phyloP scores from a whole-genome alignment of 2,329 filamentous ascomycete species.

The Sclerotinia borealis region DNA sequence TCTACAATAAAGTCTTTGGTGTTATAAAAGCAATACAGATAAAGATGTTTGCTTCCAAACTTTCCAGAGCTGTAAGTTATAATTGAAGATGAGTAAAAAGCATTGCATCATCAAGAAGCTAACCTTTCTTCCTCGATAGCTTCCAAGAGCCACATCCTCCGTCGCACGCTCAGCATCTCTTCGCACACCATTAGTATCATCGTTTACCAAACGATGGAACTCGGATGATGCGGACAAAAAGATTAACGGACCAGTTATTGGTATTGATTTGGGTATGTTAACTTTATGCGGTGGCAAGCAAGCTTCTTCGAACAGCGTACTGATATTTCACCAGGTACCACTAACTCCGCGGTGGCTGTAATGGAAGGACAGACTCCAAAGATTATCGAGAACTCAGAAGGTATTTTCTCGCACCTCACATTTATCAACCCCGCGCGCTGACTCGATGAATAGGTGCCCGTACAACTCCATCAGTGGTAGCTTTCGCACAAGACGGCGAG shows the following conservation, averaged over 20 bases:
- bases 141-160: constrained; percentile 69
- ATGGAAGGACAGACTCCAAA: constrained; percentile 95
- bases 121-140: constrained; percentile 40
- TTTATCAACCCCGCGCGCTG: background rate
- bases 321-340: constrained; percentile 56
- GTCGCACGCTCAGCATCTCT: constrained; percentile 61
- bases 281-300: background rate
- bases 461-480: constrained; percentile 91
- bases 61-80: constrained; percentile 67
- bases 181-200: constrained; percentile 64
- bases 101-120: constrained; percentile 26
- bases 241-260: constrained; percentile 92
- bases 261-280: constrained; percentile 85
- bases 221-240: constrained; percentile 67
- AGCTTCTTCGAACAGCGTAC: constrained; percentile 15
- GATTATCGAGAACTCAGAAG: constrained; percentile 98
- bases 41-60: constrained; percentile 67
- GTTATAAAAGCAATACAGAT: constrained; percentile 21
- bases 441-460: constrained; percentile 56
- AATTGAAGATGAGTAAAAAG: background rate
- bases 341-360: constrained; percentile 93
- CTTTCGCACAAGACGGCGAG: constrained; percentile 92
- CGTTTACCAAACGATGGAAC: constrained; percentile 70
- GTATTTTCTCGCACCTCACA: constrained; percentile 39
- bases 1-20: constrained; percentile 16